A percentile compares a stretch with the other conserved stretches of the same genome.
Conservation (phyloP, 805 yeast genomes). For the Kodamaea leandrae region DNA sequence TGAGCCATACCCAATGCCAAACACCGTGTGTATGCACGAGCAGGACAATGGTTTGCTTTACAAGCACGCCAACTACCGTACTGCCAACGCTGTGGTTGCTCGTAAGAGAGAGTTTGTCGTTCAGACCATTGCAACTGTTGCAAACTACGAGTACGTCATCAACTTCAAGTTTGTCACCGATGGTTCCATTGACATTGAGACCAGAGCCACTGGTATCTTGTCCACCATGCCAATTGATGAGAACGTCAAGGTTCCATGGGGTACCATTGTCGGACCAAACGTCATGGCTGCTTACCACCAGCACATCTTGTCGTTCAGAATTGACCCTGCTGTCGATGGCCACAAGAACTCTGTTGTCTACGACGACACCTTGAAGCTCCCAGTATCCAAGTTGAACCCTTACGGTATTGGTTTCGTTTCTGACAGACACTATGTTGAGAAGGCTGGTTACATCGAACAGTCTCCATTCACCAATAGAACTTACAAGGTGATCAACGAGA, state of each 20-base stretch:
- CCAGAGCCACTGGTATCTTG: constrained; percentile 82
- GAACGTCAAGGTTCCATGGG: constrained; percentile 64
- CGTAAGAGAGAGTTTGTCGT: constrained; percentile 77
- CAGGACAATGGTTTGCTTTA: constrained; percentile 73
- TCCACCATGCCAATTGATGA: constrained; percentile 82
- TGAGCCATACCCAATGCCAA: constrained; percentile 59
- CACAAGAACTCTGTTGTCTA: constrained; percentile 70
- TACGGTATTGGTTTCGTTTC: constrained; percentile 68
- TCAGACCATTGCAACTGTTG: constrained; percentile 81
- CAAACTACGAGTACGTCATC: constrained; percentile 77
- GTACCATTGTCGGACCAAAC: constrained; percentile 75
- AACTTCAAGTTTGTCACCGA: constrained; percentile 73
- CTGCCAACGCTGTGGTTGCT: constrained; percentile 63
- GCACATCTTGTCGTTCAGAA: constrained; percentile 74
- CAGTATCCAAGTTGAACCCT: constrained; percentile 54
- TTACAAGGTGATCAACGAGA: constrained; percentile 72
- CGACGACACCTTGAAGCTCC: constrained; percentile 67
- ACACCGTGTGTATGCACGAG: constrained; percentile 78
- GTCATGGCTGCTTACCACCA: constrained; percentile 85
- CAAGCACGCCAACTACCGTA: constrained; percentile 80
- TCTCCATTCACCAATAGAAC: constrained; percentile 74
- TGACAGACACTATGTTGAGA: constrained; percentile 63
- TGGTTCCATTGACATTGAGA: constrained; percentile 74
- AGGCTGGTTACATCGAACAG: constrained; percentile 69
- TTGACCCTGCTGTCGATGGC: constrained; percentile 82